A percentile compares a stretch with the other conserved stretches of the same genome.
phyloP scores from a whole-genome alignment of 2,329 filamentous ascomycete genomes.

The Ophiostoma australiae region DNA sequence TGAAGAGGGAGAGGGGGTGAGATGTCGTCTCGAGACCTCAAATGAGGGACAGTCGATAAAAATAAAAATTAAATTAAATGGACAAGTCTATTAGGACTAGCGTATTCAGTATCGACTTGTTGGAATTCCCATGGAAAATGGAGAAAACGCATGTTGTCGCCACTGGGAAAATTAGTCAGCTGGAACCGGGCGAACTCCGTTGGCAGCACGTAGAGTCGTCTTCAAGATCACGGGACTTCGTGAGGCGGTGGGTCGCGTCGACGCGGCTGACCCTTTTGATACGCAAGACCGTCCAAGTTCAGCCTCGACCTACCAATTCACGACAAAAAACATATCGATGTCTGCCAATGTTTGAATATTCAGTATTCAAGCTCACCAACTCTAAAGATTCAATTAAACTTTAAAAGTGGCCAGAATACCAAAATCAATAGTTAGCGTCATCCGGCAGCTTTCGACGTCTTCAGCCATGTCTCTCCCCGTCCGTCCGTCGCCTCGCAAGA shows the following conservation, averaged over 20 bases:
- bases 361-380: background rate
- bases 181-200: background rate
- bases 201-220: background rate
- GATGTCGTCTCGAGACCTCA: background rate
- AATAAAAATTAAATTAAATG: background rate
- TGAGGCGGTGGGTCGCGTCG: background rate
- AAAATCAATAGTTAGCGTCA: background rate
- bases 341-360: background rate
- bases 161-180: background rate
- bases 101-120: background rate
- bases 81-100: background rate
- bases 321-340: background rate
- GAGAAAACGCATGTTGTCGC: background rate
- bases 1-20: background rate
- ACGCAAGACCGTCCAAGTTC: background rate
- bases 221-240: background rate
- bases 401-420: background rate
- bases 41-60: background rate
- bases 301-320: background rate
- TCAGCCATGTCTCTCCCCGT: constrained; percentile 24
- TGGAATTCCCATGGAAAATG: background rate
- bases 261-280: background rate
- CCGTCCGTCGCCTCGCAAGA: constrained; percentile 23
- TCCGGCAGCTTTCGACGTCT: constrained; percentile 18
- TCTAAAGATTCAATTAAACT: too few species aligned